Conservation (phyloP, 768 basidiomycete species). For the Russula emetica region DNA sequence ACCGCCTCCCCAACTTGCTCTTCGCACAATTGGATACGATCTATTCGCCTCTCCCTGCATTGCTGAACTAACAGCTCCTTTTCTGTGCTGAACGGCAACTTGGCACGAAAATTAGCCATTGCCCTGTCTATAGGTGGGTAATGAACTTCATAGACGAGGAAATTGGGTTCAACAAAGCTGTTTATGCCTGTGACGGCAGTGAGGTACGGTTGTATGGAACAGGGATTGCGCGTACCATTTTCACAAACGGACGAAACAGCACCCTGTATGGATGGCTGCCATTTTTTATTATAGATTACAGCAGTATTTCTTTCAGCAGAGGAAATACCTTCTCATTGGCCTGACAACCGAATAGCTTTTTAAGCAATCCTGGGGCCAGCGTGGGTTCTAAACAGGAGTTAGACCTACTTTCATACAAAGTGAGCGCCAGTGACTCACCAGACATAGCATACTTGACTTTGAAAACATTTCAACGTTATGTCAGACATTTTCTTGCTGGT, state of each 20-base stretch:
- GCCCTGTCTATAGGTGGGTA: constrained; percentile 42
- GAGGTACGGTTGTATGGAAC: constrained; percentile 16
- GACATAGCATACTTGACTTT: constrained; percentile 42
- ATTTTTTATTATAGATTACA: not conserved
- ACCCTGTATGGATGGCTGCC: constrained; percentile 71
- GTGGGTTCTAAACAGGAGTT: constrained; percentile 50
- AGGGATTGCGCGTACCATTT: constrained; percentile 43
- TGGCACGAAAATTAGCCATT: constrained; percentile 37
- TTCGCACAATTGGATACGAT: constrained; percentile 43
- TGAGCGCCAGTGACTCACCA: constrained; percentile 31
- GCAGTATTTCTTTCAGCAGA: not conserved
- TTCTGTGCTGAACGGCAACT: constrained; percentile 34
- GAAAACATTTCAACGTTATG: not conserved
- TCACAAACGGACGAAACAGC: constrained; percentile 60
- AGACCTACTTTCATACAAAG: not conserved
- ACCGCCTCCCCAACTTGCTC: constrained; percentile 45
- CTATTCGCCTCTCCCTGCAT: constrained; percentile 44
- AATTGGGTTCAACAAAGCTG: constrained; percentile 59
- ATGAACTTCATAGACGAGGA: constrained; percentile 50
- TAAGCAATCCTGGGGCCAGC: constrained; percentile 53
- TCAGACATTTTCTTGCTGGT: not conserved
- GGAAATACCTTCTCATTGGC: constrained; percentile 71
- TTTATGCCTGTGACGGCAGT: constrained; percentile 45
- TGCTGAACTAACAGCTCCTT: constrained; percentile 40
- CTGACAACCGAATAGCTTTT: constrained; percentile 65